These are phyloP conservation scores for Solanum virginianum DNA, from an alignment of 257 asterid species.

Conservation along the genomic window DNA sequence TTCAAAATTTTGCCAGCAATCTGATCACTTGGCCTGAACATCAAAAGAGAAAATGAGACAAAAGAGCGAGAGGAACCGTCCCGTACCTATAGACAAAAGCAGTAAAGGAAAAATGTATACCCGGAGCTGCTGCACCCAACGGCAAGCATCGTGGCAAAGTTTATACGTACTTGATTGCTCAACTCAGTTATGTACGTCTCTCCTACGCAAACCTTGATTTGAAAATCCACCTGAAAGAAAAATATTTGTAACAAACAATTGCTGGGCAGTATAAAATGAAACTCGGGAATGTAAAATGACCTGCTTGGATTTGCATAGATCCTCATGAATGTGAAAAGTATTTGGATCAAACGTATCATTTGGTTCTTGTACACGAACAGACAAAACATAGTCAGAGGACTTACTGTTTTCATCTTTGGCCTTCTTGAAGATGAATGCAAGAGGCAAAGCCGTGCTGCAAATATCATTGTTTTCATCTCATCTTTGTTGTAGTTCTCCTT, in stretches of 20 bases:
- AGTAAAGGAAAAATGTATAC: not conserved
- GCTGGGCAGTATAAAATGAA: not conserved
- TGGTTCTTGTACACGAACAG: constrained; percentile 49
- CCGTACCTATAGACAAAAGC: not conserved
- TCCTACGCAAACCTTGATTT: constrained; percentile 54
- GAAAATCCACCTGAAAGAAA: constrained; percentile 54
- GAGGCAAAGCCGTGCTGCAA: constrained; percentile 58
- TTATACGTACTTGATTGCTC: constrained; percentile 51
- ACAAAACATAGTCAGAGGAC: constrained; percentile 37
- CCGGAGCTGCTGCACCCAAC: constrained; percentile 21
- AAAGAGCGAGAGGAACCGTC: not conserved
- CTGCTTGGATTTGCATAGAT: constrained; percentile 36
- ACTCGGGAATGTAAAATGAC: not conserved
- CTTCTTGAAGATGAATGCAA: constrained; percentile 76
- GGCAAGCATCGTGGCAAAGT: constrained; percentile 37
- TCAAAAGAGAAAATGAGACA: not conserved
- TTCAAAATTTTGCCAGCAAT: constrained; percentile 28
- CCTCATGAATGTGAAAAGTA: constrained; percentile 38
- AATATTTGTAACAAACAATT: not conserved
- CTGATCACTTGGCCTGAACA: constrained; percentile 38
- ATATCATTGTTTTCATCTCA: constrained; percentile 54
- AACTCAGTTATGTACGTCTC: constrained; percentile 42
- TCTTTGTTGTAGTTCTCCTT: constrained; percentile 37
- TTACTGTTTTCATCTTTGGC: constrained; percentile 66
- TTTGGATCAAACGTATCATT: constrained; percentile 56